Conservation (phyloP, 2,329 filamentous ascomycete species). For the Paecilomyces formosus region DNA sequence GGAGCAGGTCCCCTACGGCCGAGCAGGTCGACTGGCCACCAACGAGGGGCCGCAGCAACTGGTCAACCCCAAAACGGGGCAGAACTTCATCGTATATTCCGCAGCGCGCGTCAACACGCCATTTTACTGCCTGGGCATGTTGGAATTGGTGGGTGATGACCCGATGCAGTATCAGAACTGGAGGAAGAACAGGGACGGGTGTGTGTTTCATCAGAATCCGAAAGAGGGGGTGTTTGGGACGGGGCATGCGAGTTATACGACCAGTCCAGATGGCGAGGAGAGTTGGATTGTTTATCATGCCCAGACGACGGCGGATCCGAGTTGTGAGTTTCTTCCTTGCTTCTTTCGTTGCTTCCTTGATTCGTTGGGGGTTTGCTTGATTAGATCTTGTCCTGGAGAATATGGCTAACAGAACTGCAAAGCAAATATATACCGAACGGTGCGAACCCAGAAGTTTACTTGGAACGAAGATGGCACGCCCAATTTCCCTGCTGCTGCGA, state of each 20-base stretch:
- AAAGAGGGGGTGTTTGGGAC: slow-evolving; percentile 40
- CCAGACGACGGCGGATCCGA: slow-evolving; percentile 40
- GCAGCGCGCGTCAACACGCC: slow-evolving; percentile 45
- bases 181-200: slow-evolving; percentile 40
- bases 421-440: slow-evolving; percentile 25
- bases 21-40: slow-evolving; percentile 35
- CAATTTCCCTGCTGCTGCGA: slow-evolving; percentile 41
- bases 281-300: slow-evolving; percentile 48
- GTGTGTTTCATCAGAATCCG: slow-evolving; percentile 45
- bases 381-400: background rate
- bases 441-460: slow-evolving; percentile 41
- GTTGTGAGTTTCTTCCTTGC: slow-evolving; percentile 34
- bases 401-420: background rate
- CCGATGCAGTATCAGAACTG: slow-evolving; percentile 44
- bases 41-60: slow-evolving; percentile 48
- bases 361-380: no score
- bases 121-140: slow-evolving; percentile 47
- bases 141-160: slow-evolving; percentile 43
- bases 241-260: slow-evolving; percentile 45
- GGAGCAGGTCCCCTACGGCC: slow-evolving; percentile 46
- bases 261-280: slow-evolving; percentile 40
- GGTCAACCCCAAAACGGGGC: slow-evolving; percentile 38
- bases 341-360: no score
- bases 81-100: slow-evolving; percentile 43
- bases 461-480: slow-evolving; percentile 44